These are phyloP conservation scores for Sordariomycetes sp. DNA, from an alignment of 2,329 filamentous ascomycete species.

Conservation along the genomic window DNA sequence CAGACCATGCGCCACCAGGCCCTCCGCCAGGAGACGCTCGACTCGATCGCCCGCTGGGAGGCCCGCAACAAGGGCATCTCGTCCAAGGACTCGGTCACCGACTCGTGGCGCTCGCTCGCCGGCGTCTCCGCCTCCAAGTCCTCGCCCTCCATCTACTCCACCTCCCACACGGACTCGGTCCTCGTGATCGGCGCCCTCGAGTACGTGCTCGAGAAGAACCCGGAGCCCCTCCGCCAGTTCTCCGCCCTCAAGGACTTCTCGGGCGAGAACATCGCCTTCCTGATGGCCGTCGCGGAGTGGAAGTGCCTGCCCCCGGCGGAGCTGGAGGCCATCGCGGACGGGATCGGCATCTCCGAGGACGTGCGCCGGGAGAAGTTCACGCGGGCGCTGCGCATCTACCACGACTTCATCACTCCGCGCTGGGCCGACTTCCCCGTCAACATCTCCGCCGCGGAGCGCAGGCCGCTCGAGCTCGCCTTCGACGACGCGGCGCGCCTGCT, in stretches of 20 bases:
- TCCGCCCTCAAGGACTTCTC: constrained; percentile 58
- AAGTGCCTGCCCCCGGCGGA: constrained; percentile 24
- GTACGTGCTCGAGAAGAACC: constrained; percentile 46
- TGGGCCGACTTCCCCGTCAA: constrained; percentile 60
- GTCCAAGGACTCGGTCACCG: constrained; percentile 15
- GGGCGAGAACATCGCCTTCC: constrained; percentile 60
- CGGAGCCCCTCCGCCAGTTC: constrained; percentile 50
- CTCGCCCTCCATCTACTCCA: constrained; percentile 10
- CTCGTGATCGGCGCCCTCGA: constrained; percentile 53
- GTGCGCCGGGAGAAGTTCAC: constrained; percentile 32
- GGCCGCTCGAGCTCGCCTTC: constrained; percentile 44
- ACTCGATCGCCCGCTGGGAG: constrained; percentile 38
- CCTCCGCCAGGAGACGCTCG: constrained; percentile 35
- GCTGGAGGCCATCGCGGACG: constrained; percentile 12
- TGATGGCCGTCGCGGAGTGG: constrained; percentile 47
- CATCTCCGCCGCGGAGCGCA: constrained; percentile 45
- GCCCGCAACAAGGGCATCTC: constrained; percentile 24
- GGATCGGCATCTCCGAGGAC: constrained; percentile 4
- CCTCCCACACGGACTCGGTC: constrained; percentile 28
- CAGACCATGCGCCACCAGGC: constrained; percentile 37
- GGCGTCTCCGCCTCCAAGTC: constrained; percentile 19
- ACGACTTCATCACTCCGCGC: constrained; percentile 45
- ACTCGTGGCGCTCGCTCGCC: constrained; percentile 19
- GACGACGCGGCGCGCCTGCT: constrained; percentile 37
- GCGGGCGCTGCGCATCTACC: constrained; percentile 49